Conservation (phyloP, 1,284 basidiomycete genomes). For the Lentinus polychrous region DNA sequence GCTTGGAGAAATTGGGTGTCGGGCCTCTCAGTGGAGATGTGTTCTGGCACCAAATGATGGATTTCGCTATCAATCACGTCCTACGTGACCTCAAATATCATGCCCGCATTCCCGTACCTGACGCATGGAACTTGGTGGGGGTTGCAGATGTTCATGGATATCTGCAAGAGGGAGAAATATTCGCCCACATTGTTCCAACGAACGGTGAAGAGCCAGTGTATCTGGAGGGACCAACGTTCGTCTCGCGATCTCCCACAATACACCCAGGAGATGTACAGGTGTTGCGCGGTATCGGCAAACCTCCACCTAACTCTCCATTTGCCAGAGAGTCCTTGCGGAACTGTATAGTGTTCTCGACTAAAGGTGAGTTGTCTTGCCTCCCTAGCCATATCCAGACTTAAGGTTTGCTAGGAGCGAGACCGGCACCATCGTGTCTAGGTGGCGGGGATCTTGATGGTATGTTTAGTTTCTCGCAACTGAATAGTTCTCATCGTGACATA, state of each 20-base stretch:
- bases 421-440: constrained; percentile 54
- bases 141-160: constrained; percentile 54
- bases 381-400: not conserved
- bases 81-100: constrained; percentile 60
- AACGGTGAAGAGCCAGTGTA: constrained; percentile 33
- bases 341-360: constrained; percentile 51
- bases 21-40: constrained; percentile 24
- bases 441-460: constrained; percentile 63
- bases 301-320: constrained; percentile 47
- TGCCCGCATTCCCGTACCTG: constrained; percentile 58
- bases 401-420: constrained; percentile 39
- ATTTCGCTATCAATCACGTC: constrained; percentile 52
- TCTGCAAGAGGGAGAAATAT: constrained; percentile 47
- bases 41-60: constrained; percentile 48
- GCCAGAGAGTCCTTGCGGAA: constrained; percentile 42
- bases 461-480: constrained; percentile 20
- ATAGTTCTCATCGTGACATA: constrained; percentile 28
- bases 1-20: constrained; percentile 31
- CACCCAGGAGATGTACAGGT: constrained; percentile 66
- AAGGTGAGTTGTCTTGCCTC: constrained; percentile 28
- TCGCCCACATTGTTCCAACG: constrained; percentile 42
- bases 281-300: constrained; percentile 51
- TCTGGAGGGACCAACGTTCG: constrained; percentile 47
- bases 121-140: constrained; percentile 60
- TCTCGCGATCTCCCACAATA: constrained; percentile 60